phyloP scores from a whole-genome alignment of 768 basidiomycete species.

The Trametes meyenii region DNA sequence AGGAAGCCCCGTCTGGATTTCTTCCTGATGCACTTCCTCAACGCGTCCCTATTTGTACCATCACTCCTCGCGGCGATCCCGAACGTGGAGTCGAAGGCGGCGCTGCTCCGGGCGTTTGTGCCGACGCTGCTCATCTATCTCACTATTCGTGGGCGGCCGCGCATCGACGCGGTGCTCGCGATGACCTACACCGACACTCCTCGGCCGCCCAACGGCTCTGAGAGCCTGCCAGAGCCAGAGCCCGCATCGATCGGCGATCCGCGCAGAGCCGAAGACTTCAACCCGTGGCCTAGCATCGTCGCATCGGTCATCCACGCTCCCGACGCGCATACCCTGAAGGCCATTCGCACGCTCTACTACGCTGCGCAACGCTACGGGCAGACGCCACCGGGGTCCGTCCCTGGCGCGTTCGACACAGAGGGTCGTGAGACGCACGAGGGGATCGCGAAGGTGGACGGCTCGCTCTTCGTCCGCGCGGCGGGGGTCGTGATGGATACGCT shows the following conservation, averaged over 20 bases:
- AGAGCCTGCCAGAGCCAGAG: slow-evolving; percentile 20
- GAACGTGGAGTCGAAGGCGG: slow-evolving; percentile 43
- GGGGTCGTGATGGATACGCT: slow-evolving; percentile 57
- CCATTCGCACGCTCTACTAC: slow-evolving; percentile 48
- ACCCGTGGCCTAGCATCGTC: slow-evolving; percentile 56
- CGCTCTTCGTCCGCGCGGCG: slow-evolving; percentile 58
- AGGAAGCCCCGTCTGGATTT: slow-evolving; percentile 54
- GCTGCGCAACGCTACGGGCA: slow-evolving; percentile 52
- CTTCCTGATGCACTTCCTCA: slow-evolving; percentile 64
- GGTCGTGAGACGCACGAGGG: slow-evolving; percentile 50
- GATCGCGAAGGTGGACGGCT: slow-evolving; percentile 51
- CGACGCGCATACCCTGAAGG: slow-evolving; percentile 47
- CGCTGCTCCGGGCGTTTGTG: slow-evolving; percentile 48
- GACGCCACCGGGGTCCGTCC: slow-evolving; percentile 41
- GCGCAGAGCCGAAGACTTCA: slow-evolving; percentile 40
- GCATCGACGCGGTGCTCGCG: slow-evolving; percentile 48
- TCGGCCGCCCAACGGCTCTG: slow-evolving; percentile 37
- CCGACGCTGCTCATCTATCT: slow-evolving; percentile 40
- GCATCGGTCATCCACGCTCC: slow-evolving; percentile 50
- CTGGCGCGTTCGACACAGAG: slow-evolving; percentile 46
- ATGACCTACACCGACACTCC: slow-evolving; percentile 50
- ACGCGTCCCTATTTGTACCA: slow-evolving; percentile 52
- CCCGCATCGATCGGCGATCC: slow-evolving; percentile 40
- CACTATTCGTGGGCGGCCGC: slow-evolving; percentile 54
- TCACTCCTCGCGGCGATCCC: slow-evolving; percentile 40